Evolutionary conservation across 257 asterid species (phyloP).

Genomic region (Gentiana straminea): DNA sequence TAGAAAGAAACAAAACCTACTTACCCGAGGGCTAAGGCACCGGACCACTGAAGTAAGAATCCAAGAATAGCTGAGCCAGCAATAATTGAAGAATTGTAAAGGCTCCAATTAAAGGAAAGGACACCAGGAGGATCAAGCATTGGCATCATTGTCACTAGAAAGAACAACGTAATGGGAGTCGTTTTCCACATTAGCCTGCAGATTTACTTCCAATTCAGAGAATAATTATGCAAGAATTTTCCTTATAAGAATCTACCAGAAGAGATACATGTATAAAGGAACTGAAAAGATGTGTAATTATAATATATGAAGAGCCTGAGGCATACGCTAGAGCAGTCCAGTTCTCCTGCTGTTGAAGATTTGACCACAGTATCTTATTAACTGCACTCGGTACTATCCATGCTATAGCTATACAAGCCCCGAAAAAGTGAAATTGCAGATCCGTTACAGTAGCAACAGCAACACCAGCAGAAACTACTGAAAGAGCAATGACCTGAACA

Average conservation of each 20-base stretch:
- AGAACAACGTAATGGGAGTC: slow-evolving; percentile 85
- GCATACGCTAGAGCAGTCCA: slow-evolving; percentile 87
- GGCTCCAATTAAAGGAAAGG: slow-evolving; percentile 62
- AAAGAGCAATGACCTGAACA: slow-evolving; percentile 72
- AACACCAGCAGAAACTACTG: slow-evolving; percentile 74
- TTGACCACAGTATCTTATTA: slow-evolving; percentile 82
- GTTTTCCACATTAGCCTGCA: slow-evolving; percentile 95
- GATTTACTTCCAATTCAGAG: not conserved
- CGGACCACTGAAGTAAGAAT: slow-evolving; percentile 96
- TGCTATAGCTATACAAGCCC: slow-evolving; percentile 88
- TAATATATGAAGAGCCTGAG: not conserved
- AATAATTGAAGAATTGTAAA: slow-evolving; percentile 41
- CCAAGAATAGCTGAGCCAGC: slow-evolving; percentile 84
- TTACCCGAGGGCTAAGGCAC: slow-evolving; percentile 96
- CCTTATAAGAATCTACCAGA: not conserved
- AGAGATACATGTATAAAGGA: not conserved
- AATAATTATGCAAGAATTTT: not conserved
- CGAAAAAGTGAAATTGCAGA: slow-evolving; percentile 83
- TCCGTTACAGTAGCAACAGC: slow-evolving; percentile 94
- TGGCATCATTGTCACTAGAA: slow-evolving; percentile 81
- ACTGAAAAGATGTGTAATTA: not conserved
- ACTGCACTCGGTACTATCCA: slow-evolving; percentile 92
- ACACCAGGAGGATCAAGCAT: slow-evolving; percentile 86
- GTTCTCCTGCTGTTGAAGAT: slow-evolving; percentile 88
- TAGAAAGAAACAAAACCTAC: slow-evolving; percentile 5